phyloP scores from a whole-genome alignment of 345 rosid species.

The Hypericum androsaemum region DNA sequence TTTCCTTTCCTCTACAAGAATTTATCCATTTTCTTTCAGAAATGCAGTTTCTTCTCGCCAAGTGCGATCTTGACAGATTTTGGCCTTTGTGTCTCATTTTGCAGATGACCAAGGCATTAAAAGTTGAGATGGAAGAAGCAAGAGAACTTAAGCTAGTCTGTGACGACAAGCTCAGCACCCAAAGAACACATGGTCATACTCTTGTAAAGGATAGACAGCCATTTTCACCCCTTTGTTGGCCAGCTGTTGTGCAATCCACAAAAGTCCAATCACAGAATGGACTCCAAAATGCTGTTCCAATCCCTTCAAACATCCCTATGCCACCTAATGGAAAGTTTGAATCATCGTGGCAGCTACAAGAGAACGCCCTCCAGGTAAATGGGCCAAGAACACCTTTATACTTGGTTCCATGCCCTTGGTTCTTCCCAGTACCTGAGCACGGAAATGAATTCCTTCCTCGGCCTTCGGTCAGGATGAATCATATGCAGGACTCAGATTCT shows the following conservation, averaged over 20 bases:
- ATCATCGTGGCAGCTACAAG: constrained; percentile 28
- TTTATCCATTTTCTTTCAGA: not conserved
- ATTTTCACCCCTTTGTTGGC: constrained; percentile 59
- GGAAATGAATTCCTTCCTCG: constrained; percentile 25
- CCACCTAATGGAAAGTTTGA: constrained; percentile 25
- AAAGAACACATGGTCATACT: constrained; percentile 38
- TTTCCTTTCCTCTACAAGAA: not conserved
- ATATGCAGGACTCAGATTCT: constrained; percentile 23
- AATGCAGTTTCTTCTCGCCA: no score
- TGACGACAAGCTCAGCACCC: constrained; percentile 28
- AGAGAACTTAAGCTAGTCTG: constrained; percentile 24
- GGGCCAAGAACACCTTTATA: constrained; percentile 41
- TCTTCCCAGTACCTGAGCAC: constrained; percentile 42
- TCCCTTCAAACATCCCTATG: constrained; percentile 24
- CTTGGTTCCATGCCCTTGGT: constrained; percentile 62
- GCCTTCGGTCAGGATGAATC: constrained; percentile 18
- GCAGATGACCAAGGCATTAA: constrained; percentile 45
- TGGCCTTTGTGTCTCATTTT: constrained; percentile 2
- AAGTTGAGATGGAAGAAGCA: constrained; percentile 27
- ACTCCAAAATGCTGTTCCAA: constrained; percentile 20
- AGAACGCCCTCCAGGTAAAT: constrained; percentile 19
- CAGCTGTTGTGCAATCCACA: constrained; percentile 45
- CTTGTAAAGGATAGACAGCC: constrained; percentile 44
- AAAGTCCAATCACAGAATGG: constrained; percentile 30
- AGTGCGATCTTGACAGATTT: not conserved